phyloP scores from a whole-genome alignment of 2,329 filamentous ascomycete genomes.

The Calonectria fujianensis region DNA sequence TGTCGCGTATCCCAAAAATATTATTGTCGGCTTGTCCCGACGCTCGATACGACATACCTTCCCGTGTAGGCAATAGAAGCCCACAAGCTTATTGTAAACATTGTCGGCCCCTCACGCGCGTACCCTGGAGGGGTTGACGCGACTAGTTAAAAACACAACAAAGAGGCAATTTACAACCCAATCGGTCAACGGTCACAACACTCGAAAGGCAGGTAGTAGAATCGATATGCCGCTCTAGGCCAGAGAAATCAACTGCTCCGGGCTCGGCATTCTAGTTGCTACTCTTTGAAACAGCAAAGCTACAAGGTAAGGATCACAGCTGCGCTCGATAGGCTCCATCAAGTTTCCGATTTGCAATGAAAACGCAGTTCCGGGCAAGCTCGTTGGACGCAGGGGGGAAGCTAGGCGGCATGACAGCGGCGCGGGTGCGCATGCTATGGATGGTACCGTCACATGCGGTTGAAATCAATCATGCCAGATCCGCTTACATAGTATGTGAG shows the following conservation, averaged over 20 bases:
- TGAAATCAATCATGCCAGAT: conserved; percentile 20
- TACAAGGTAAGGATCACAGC: neutral
- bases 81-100: conserved; percentile 27
- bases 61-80: neutral
- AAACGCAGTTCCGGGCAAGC: conserved; percentile 1
- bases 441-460: conserved; percentile 18
- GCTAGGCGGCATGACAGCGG: conserved; percentile 21
- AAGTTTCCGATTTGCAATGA: neutral
- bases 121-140: conserved; percentile 10
- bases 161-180: neutral
- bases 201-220: conserved; percentile 24
- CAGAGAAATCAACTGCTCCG: neutral
- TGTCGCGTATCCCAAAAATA: neutral
- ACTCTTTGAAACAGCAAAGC: conserved; percentile 24
- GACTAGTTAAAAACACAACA: neutral
- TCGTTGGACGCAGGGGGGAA: conserved; percentile 8
- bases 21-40: neutral
- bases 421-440: neutral
- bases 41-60: neutral
- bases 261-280: neutral
- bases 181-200: neutral
- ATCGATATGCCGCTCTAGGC: neutral
- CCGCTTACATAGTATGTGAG: neutral
- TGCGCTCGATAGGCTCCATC: neutral
- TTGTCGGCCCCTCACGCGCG: neutral